Evolutionary conservation across 768 basidiomycete genomes (phyloP).

Genomic region (Suillus bovinus): DNA sequence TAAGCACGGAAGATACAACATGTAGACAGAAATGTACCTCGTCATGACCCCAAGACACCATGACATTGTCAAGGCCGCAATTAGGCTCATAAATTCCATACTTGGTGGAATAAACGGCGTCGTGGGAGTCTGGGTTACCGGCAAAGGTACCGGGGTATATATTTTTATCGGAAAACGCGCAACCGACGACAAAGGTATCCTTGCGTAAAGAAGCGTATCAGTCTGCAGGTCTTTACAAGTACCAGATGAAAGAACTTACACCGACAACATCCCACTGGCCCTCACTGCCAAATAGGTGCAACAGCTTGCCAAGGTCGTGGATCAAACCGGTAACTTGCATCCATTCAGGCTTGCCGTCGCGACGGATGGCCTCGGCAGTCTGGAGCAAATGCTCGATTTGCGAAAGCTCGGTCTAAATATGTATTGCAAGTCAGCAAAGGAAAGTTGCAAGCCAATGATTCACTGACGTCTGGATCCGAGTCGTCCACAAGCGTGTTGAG

Average conservation of each 20-base stretch:
- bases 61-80: constrained; percentile 84
- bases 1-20: neutral
- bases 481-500: constrained; percentile 88
- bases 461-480: constrained; percentile 79
- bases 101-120: constrained; percentile 67
- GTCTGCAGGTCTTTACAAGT: neutral
- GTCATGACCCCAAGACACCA: constrained; percentile 91
- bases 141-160: constrained; percentile 79
- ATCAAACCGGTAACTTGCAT: constrained; percentile 88
- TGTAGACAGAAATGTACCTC: constrained; percentile 53
- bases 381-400: constrained; percentile 93
- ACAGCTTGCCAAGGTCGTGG: constrained; percentile 88
- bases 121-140: constrained; percentile 67
- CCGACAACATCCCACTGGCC: constrained; percentile 97
- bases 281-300: constrained; percentile 80
- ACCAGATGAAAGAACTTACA: constrained; percentile 39
- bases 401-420: constrained; percentile 62
- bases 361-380: constrained; percentile 86
- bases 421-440: constrained; percentile 13
- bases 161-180: constrained; percentile 81
- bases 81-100: constrained; percentile 76
- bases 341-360: constrained; percentile 88
- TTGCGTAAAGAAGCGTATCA: constrained; percentile 20
- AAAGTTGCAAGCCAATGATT: neutral
- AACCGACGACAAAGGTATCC: constrained; percentile 84